These are phyloP conservation scores for Magnolia sinica DNA, from an alignment of 164 flowering plant species.

Conservation along the genomic window DNA sequence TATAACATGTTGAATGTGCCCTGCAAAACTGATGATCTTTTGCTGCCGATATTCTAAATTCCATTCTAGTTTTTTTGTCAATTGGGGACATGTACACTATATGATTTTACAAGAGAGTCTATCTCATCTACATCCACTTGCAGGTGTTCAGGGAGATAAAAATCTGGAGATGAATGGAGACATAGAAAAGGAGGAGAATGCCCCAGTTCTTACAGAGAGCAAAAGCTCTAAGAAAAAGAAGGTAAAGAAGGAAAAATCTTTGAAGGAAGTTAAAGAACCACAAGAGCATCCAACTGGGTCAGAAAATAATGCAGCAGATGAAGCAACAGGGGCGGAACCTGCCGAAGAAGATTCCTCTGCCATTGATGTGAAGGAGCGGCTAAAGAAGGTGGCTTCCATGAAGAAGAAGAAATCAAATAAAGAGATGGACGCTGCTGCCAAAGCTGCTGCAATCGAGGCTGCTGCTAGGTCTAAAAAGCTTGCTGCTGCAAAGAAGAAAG, in stretches of 20 bases:
- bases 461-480: constrained; percentile 80
- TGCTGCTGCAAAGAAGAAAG: constrained; percentile 97
- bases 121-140: not conserved
- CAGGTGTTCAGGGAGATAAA: constrained; percentile 45
- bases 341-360: constrained; percentile 37
- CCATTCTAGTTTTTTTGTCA: no score
- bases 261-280: constrained; percentile 47
- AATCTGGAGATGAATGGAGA: constrained; percentile 44
- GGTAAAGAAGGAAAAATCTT: constrained; percentile 67
- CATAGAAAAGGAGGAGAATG: constrained; percentile 50
- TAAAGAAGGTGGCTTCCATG: constrained; percentile 64
- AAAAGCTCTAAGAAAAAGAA: constrained; percentile 85
- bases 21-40: not conserved
- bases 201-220: constrained; percentile 41
- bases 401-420: constrained; percentile 82
- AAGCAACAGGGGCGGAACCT: constrained; percentile 29
- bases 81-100: not conserved
- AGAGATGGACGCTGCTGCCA: constrained; percentile 85
- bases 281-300: constrained; percentile 35
- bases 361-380: constrained; percentile 71
- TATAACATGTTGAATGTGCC: no score
- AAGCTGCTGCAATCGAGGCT: constrained; percentile 79
- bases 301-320: constrained; percentile 25
- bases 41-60: not conserved
- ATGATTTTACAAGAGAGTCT: not conserved